A percentile compares a stretch with the other conserved stretches of the same genome.
These are phyloP conservation scores for Aspergillus hiratsukae DNA, from an alignment of 2,329 filamentous ascomycete genomes.

Conservation along the genomic window DNA sequence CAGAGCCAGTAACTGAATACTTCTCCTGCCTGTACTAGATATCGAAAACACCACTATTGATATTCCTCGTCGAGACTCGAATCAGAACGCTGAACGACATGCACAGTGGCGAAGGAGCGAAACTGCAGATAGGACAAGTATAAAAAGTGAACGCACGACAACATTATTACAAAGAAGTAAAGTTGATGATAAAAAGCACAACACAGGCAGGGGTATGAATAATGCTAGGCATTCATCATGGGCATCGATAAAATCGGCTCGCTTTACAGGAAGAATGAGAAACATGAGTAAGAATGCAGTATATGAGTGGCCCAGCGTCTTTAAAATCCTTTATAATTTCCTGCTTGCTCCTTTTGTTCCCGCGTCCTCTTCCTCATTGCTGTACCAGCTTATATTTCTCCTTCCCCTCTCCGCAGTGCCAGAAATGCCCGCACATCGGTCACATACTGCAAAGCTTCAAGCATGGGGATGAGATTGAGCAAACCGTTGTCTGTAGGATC, in stretches of 20 bases:
- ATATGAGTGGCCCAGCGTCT: conserved; percentile 5
- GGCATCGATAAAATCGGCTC: conserved; percentile 4
- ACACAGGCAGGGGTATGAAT: conserved; percentile 9
- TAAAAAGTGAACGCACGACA: neutral
- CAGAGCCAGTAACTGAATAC: neutral
- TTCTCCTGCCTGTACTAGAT: neutral
- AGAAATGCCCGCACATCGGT: conserved; percentile 90
- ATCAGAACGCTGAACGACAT: neutral
- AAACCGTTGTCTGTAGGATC: conserved; percentile 96
- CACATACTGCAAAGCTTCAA: conserved; percentile 94
- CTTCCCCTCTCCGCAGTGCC: conserved; percentile 79
- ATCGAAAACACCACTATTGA: neutral
- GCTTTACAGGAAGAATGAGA: conserved; percentile 9
- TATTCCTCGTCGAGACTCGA: neutral
- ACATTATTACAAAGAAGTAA: conserved; percentile 1
- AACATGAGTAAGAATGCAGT: conserved; percentile 11
- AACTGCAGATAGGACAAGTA: neutral
- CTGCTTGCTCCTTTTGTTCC: neutral
- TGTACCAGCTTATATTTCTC: conserved; percentile 27
- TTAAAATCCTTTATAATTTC: neutral
- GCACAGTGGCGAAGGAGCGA: neutral
- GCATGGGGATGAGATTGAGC: conserved; percentile 82
- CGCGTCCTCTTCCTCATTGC: neutral
- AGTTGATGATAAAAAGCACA: neutral
- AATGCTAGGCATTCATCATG: conserved; percentile 10